Percentiles rank a stretch among this genome's conserved stretches.
These are phyloP conservation scores for Phytophthora pini DNA, from an alignment of 352 stramenopile genomes.

Conservation along the genomic window DNA sequence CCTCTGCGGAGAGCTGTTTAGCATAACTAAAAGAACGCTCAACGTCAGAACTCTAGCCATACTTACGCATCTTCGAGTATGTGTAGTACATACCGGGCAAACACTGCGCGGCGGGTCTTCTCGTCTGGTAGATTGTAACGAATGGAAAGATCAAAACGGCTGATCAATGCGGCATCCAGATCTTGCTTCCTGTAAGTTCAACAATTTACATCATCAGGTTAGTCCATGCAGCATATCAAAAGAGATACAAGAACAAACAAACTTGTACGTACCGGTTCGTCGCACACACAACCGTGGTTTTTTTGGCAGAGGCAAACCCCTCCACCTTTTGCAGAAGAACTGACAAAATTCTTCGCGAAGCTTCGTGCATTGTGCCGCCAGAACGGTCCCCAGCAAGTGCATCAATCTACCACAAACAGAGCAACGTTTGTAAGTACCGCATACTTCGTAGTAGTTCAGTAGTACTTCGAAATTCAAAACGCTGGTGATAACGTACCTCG, in stretches of 20 bases:
- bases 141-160: slow-evolving; percentile 94
- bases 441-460: background rate
- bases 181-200: slow-evolving; percentile 86
- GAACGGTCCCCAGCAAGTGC: slow-evolving; percentile 90
- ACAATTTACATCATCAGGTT: background rate
- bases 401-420: slow-evolving; percentile 71
- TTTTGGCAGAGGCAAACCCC: slow-evolving; percentile 92
- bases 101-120: slow-evolving; percentile 85
- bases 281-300: slow-evolving; percentile 93
- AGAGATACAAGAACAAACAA: too few relatives aligned
- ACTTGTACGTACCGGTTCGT: slow-evolving; percentile 78
- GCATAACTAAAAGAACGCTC: slow-evolving; percentile 65
- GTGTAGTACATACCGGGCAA: slow-evolving; percentile 65
- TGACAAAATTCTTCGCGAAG: slow-evolving; percentile 91
- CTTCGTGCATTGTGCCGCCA: slow-evolving; percentile 92
- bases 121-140: slow-evolving; percentile 91
- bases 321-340: slow-evolving; percentile 94
- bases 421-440: background rate
- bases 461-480: background rate
- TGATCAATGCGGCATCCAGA: slow-evolving; percentile 92
- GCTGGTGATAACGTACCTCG: slow-evolving; percentile 58
- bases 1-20: slow-evolving; percentile 85
- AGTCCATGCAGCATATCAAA: too few relatives aligned
- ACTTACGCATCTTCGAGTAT: background rate
- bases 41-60: slow-evolving; percentile 7